phyloP scores from a whole-genome alignment of 2,329 filamentous ascomycete species.

The Neocatenulostroma microsporum region DNA sequence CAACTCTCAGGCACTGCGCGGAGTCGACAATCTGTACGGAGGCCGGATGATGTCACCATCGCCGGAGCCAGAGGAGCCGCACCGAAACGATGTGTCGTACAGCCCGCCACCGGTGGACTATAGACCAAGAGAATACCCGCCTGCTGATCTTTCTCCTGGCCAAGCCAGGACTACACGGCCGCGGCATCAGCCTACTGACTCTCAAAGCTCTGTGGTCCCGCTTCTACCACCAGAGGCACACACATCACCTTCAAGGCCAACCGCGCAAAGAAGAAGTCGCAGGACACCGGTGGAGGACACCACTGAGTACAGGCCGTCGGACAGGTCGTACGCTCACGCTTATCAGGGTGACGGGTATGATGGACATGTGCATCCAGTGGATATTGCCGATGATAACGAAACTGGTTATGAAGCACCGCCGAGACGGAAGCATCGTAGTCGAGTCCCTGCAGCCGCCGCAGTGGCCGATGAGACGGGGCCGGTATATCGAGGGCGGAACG shows the following conservation, averaged over 20 bases:
- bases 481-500: no score
- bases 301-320: no score
- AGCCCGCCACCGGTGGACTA: constrained; percentile 7
- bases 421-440: neutral
- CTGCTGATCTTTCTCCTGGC: no score
- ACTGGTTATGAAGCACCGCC: no score
- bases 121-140: constrained; percentile 6
- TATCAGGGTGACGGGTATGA: no score
- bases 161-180: no score
- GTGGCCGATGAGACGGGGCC: constrained; percentile 23
- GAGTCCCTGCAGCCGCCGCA: constrained; percentile 41
- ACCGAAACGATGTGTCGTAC: constrained; percentile 9
- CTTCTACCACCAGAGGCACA: constrained; percentile 12
- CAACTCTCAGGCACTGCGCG: constrained; percentile 17
- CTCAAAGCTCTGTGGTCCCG: constrained; percentile 21
- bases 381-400: no score
- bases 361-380: no score
- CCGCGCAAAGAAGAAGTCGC: no score
- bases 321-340: no score
- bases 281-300: no score
- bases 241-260: no score
- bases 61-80: constrained; percentile 14
- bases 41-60: constrained; percentile 14
- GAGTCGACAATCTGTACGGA: constrained; percentile 24
- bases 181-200: constrained; percentile 16